Evolutionary conservation across 2,329 filamentous ascomycete genomes (phyloP), one percentile per base, ranked within the genome.

Genomic region (Colletotrichum truncatum): DNA sequence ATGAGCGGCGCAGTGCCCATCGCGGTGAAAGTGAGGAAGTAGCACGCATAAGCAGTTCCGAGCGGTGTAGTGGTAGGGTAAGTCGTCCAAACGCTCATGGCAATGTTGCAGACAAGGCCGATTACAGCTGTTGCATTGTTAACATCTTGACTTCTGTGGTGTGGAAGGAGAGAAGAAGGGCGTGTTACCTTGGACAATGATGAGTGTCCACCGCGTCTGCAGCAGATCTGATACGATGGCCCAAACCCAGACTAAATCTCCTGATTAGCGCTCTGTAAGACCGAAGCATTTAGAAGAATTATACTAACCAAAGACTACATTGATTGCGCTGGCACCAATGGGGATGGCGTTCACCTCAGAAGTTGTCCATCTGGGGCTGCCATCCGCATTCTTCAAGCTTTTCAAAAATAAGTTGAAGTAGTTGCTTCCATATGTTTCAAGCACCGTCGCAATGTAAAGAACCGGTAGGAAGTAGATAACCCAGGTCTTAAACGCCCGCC

Each of bases 21-120:
- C 14, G 75, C 76, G 9, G 83, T 73, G 67, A 80, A 84, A 0
- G 80, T 78, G 69, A 86, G 82, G 67, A 86, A 85, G 66, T 85
- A 85, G 52, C 80, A 80, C 3, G 82, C 81, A 66, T 86, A 87
- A 1, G 82, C 84, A 2, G 80, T 79, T 0, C 78, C 77, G 1
- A 86, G 55, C 0, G 81, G 75, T 1, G 82, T 79, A 1, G 74
- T 71, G 3, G 70, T 68, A 0, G 83, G 83, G 26, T 83, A 76
- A 2, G 77, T 71, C 0, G 84, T 85, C 84, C 84, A 86, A n/a
- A 84, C 73, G 21, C 78, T 83, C 82, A 86, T 84, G n/a, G 81
- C 81, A 28, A 85, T 83, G 57, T 77, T 79, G 2, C 81, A 80
- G 3, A 84, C 73, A 3, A 85, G 72, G 1, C 80, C 83, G 51